Percentiles rank a stretch among this genome's conserved stretches.
Conservation (phyloP, 164 flowering plant genomes). For the Akebia trifoliata region DNA sequence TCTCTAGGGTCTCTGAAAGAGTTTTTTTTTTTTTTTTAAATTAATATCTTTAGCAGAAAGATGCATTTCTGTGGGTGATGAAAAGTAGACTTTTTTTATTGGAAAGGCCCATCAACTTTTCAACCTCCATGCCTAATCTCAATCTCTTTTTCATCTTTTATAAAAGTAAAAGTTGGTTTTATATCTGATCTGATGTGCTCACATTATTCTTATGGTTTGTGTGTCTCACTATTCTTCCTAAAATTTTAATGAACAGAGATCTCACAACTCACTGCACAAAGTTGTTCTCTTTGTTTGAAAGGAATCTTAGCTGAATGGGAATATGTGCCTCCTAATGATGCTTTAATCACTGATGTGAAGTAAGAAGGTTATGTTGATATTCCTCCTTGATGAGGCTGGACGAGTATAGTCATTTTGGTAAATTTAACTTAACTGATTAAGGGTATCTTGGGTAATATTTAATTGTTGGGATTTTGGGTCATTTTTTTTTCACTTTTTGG, state of each 20-base stretch:
- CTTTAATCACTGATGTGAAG: too few species aligned
- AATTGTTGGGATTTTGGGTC: too few species aligned
- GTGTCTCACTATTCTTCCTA: background rate
- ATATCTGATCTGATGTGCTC: constrained; percentile 1
- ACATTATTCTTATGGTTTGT: background rate
- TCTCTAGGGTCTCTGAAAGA: background rate
- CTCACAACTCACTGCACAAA: constrained; percentile 2
- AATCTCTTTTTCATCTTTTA: constrained; percentile 1
- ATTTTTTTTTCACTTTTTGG: too few species aligned
- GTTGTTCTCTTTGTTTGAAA: background rate
- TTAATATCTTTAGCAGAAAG: background rate
- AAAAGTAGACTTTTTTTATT: constrained; percentile 1
- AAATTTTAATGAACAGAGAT: constrained; percentile 1
- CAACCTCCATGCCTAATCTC: background rate
- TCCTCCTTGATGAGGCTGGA: too few species aligned
- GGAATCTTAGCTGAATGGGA: background rate
- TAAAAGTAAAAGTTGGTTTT: constrained; percentile 6
- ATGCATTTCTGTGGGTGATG: constrained; percentile 5
- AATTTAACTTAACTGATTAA: too few species aligned
- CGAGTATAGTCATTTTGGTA: too few species aligned
- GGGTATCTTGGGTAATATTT: too few species aligned
- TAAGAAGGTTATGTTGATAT: too few species aligned
- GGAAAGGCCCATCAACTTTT: constrained; percentile 10
- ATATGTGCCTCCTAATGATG: too few species aligned
- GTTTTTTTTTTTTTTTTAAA: background rate